Percentiles rank a stretch among this genome's conserved stretches.
These are phyloP conservation scores for Corynespora cassiicola DNA, from an alignment of 2,329 filamentous ascomycete genomes.

Conservation along the genomic window DNA sequence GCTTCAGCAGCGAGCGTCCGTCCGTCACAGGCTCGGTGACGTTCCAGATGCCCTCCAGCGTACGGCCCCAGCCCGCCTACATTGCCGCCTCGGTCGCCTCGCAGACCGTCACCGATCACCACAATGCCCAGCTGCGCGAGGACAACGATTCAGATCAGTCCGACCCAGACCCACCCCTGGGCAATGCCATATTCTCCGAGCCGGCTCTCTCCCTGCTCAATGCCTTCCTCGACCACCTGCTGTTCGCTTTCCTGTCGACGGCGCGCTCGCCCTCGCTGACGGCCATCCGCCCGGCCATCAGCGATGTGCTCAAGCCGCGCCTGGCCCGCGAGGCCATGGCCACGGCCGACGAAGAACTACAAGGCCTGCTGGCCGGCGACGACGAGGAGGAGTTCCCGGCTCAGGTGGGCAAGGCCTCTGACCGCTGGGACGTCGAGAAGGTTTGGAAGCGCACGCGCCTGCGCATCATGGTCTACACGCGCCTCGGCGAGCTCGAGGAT, in stretches of 20 bases:
- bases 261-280: conserved; percentile 79
- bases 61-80: conserved; percentile 82
- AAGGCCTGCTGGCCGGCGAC: conserved; percentile 87
- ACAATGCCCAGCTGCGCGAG: conserved; percentile 74
- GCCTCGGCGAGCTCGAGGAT: conserved; percentile 95
- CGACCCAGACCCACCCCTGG: conserved; percentile 62
- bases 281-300: conserved; percentile 79
- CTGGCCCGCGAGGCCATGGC: conserved; percentile 84
- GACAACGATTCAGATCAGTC: conserved; percentile 74
- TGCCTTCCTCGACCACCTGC: conserved; percentile 88
- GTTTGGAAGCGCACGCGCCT: conserved; percentile 93
- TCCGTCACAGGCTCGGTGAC: conserved; percentile 61
- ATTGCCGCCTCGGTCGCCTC: conserved; percentile 88
- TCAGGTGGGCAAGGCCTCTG: conserved; percentile 40
- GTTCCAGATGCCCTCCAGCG: conserved; percentile 68
- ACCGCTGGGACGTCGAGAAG: conserved; percentile 86
- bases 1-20: conserved; percentile 74
- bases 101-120: conserved; percentile 88
- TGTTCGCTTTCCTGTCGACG: conserved; percentile 86
- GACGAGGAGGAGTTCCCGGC: conserved; percentile 50
- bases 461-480: conserved; percentile 98
- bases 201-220: conserved; percentile 82
- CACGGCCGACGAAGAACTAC: conserved; percentile 84
- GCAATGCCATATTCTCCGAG: conserved; percentile 74
- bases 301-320: conserved; percentile 86